Evolutionary conservation across 441 rosid species (phyloP).

Genomic region (Adansonia rubrostipa): DNA sequence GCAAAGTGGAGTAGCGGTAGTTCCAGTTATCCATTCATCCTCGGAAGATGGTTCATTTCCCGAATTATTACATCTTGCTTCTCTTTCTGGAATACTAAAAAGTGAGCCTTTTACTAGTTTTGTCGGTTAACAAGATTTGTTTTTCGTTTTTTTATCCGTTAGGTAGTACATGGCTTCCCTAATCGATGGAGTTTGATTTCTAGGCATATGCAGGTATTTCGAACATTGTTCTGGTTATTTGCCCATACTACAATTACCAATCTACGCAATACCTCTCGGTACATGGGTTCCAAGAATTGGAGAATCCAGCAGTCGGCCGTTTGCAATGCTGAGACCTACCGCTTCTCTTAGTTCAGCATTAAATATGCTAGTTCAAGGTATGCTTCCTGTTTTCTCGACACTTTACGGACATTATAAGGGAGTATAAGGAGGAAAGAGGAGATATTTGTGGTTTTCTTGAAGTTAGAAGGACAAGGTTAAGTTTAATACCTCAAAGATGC

Average conservation of each 20-base stretch:
- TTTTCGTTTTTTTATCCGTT: constrained; percentile 25
- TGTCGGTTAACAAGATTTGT: constrained; percentile 36
- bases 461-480: constrained; percentile 3
- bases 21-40: constrained; percentile 69
- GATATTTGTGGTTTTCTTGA: constrained; percentile 1
- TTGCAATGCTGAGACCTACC: constrained; percentile 64
- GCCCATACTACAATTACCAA: constrained; percentile 73
- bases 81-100: constrained; percentile 73
- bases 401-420: not conserved
- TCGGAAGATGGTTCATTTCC: constrained; percentile 65
- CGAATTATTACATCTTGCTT: constrained; percentile 72
- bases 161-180: constrained; percentile 37
- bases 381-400: constrained; percentile 3
- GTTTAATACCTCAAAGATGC: not conserved
- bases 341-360: constrained; percentile 69
- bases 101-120: constrained; percentile 41
- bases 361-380: constrained; percentile 73
- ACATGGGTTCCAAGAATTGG: constrained; percentile 79
- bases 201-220: constrained; percentile 84
- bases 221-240: constrained; percentile 66
- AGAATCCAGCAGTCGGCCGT: constrained; percentile 59
- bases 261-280: constrained; percentile 63
- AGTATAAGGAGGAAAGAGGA: not conserved
- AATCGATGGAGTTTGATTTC: constrained; percentile 28
- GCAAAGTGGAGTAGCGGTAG: constrained; percentile 68